Evolutionary conservation across 2,329 filamentous ascomycete genomes (phyloP).

Genomic region (Neoscytalidium dimidiatum): DNA sequence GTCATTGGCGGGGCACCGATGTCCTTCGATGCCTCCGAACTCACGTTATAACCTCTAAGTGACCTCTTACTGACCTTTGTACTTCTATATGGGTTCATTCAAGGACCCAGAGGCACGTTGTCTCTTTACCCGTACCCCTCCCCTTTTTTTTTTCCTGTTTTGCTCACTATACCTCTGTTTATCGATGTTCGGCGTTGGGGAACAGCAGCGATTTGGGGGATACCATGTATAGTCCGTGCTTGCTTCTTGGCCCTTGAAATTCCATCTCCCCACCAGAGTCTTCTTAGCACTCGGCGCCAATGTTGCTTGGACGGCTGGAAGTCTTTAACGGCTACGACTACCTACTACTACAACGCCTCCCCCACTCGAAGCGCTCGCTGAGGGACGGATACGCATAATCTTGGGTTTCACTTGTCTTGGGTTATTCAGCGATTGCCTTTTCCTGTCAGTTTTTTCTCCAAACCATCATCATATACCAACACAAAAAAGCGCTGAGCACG

Average conservation of each 20-base stretch:
- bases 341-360: background rate
- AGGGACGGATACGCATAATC: slow-evolving; percentile 13
- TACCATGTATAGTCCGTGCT: slow-evolving; percentile 8
- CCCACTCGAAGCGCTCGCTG: slow-evolving; percentile 16
- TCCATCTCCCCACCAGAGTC: background rate
- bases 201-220: slow-evolving; percentile 13
- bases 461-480: slow-evolving; percentile 13
- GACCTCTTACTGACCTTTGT: background rate
- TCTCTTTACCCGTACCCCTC: too few relatives aligned
- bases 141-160: background rate
- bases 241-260: slow-evolving; percentile 4
- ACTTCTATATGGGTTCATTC: background rate
- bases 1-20: slow-evolving; percentile 37
- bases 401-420: background rate
- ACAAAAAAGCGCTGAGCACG: slow-evolving; percentile 11
- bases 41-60: slow-evolving; percentile 2
- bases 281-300: slow-evolving; percentile 1
- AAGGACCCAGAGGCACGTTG: background rate
- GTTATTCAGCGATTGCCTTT: background rate
- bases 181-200: slow-evolving; percentile 4
- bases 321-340: background rate
- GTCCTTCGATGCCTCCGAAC: slow-evolving; percentile 1
- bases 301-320: slow-evolving; percentile 3
- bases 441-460: background rate
- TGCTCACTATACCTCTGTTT: slow-evolving; percentile 1